Percentiles rank a stretch among this genome's conserved stretches.
These are phyloP conservation scores for Claviceps lovelessii DNA, from an alignment of 2,329 filamentous ascomycete genomes.

Conservation along the genomic window DNA sequence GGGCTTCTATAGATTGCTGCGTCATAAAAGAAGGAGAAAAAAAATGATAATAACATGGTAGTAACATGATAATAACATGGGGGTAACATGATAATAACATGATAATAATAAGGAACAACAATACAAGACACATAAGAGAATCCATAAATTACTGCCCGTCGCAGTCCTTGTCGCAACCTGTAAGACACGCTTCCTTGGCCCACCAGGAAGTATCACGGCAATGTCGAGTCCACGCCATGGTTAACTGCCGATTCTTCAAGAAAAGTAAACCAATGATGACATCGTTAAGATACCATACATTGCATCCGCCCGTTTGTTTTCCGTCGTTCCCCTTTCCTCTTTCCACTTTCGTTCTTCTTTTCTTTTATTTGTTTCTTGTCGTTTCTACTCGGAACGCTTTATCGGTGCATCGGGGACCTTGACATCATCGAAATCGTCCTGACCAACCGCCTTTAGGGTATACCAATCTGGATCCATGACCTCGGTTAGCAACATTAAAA, in stretches of 20 bases:
- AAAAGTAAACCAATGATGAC: background rate
- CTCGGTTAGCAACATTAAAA: background rate
- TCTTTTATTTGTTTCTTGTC: background rate
- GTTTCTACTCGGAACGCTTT: conserved; percentile 23
- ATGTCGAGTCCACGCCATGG: background rate
- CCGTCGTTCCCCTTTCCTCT: no score
- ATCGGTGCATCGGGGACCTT: conserved; percentile 65
- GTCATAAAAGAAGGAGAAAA: no score
- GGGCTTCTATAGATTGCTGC: no score
- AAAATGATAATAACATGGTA: no score
- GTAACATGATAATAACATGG: no score
- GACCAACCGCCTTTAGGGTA: conserved; percentile 70
- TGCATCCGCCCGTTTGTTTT: no score
- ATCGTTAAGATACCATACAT: background rate
- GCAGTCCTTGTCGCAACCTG: background rate
- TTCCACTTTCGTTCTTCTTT: conserved; percentile 14
- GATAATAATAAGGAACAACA: no score
- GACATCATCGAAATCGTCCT: conserved; percentile 95
- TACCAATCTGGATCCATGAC: conserved; percentile 33
- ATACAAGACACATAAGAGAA: no score
- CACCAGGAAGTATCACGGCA: background rate
- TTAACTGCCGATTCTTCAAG: background rate
- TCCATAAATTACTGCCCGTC: background rate
- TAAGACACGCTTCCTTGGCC: background rate
- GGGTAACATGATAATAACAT: no score